Evolutionary conservation across 805 yeast genomes (phyloP).

Genomic region (Saccharomycodes ludwigii): DNA sequence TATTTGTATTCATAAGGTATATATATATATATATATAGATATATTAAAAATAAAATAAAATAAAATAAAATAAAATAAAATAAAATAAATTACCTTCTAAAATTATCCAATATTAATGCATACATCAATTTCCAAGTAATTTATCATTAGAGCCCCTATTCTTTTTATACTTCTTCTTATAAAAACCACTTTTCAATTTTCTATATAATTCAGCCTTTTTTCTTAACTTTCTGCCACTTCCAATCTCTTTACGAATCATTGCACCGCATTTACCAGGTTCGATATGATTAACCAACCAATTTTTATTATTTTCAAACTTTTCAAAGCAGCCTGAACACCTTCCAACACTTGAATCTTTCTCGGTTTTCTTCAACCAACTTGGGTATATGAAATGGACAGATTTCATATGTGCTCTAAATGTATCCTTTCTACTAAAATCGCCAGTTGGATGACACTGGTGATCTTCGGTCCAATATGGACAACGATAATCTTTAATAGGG

Average conservation of each 20-base stretch:
- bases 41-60: not conserved
- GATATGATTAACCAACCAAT: constrained; percentile 55
- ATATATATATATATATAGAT: not conserved
- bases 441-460: constrained; percentile 47
- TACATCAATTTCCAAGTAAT: not conserved
- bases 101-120: not conserved
- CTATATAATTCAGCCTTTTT: constrained; percentile 3
- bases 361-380: constrained; percentile 52
- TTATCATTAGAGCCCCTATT: not conserved
- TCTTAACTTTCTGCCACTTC: constrained; percentile 5
- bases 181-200: not conserved
- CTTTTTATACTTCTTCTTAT: not conserved
- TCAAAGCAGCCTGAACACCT: constrained; percentile 56
- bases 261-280: constrained; percentile 41
- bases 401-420: constrained; percentile 66
- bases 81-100: too few species aligned
- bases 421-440: constrained; percentile 66
- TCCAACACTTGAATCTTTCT: constrained; percentile 47
- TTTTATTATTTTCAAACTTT: constrained; percentile 46
- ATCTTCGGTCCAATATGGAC: constrained; percentile 50
- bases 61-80: not conserved
- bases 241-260: constrained; percentile 4
- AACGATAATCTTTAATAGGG: constrained; percentile 58
- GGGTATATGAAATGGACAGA: constrained; percentile 72
- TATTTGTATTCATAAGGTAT: too few species aligned